A percentile compares a stretch with the other conserved stretches of the same genome.
Conservation (phyloP, 306 rosid genomes). For the Chamaecrista fasciculata region DNA sequence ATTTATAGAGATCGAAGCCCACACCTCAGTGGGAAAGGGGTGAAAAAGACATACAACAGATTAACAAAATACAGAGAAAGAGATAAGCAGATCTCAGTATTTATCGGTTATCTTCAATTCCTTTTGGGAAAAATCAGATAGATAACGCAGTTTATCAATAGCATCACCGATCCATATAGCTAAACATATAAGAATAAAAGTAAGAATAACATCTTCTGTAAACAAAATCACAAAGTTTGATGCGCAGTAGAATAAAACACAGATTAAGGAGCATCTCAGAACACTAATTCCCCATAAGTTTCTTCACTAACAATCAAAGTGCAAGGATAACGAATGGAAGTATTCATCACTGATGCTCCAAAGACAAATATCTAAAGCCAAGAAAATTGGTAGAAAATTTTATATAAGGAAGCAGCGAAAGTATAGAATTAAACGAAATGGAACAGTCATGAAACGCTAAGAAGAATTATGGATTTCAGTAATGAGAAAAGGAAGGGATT, state of each 20-base stretch:
- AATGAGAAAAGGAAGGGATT: background rate
- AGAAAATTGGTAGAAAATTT: background rate
- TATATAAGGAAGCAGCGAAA: background rate
- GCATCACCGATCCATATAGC: constrained; percentile 43
- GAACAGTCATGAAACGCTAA: background rate
- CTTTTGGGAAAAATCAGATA: constrained; percentile 40
- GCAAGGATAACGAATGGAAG: constrained; percentile 58
- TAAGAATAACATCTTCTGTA: too few relatives aligned
- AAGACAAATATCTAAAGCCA: background rate
- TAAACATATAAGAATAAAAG: background rate
- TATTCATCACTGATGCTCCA: constrained; percentile 42
- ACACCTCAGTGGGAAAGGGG: background rate
- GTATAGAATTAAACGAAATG: background rate
- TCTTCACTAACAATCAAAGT: constrained; percentile 75
- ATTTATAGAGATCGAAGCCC: background rate
- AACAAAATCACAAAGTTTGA: background rate
- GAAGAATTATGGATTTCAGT: background rate
- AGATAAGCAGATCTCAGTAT: constrained; percentile 36
- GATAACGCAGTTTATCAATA: constrained; percentile 57
- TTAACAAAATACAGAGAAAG: background rate
- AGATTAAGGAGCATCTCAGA: constrained; percentile 55
- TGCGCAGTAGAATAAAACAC: background rate
- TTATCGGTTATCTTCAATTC: constrained; percentile 21
- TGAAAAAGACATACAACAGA: background rate
- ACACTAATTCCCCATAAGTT: constrained; percentile 40